These are phyloP conservation scores for Colletotrichum chrysophilum DNA, from an alignment of 2,329 filamentous ascomycete species.

Conservation along the genomic window DNA sequence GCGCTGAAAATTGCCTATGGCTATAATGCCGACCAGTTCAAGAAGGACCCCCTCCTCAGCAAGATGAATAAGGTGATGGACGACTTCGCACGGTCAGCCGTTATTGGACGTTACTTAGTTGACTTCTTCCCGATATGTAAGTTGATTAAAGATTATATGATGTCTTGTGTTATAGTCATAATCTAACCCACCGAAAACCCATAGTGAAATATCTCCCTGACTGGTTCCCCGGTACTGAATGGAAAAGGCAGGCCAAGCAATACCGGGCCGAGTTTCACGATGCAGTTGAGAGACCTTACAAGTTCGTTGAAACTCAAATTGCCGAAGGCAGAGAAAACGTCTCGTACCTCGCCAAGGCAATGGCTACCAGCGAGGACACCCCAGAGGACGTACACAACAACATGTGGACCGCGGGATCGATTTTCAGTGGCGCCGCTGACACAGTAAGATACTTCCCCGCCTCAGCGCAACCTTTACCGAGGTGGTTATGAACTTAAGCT, in stretches of 20 bases:
- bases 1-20: constrained; percentile 20
- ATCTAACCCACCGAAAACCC: neutral
- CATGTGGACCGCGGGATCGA: constrained; percentile 3
- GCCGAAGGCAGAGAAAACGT: neutral
- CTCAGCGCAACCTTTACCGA: too few relatives aligned
- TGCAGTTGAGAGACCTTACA: constrained; percentile 9
- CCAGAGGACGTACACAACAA: neutral
- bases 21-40: constrained; percentile 15
- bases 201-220: constrained; percentile 28
- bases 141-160: neutral
- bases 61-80: constrained; percentile 3
- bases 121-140: constrained; percentile 12
- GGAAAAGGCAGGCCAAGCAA: constrained; percentile 3
- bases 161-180: neutral
- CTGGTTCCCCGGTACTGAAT: constrained; percentile 19
- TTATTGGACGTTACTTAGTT: constrained; percentile 10
- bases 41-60: constrained; percentile 12
- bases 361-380: neutral
- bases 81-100: constrained; percentile 11
- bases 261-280: neutral
- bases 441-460: too few relatives aligned
- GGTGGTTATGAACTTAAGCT: rapidly evolving
- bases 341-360: neutral
- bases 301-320: constrained; percentile 27
- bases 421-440: constrained; percentile 17